Evolutionary conservation across 208 protist species (phyloP).

Genomic region (Trypanosoma cruzi): DNA sequence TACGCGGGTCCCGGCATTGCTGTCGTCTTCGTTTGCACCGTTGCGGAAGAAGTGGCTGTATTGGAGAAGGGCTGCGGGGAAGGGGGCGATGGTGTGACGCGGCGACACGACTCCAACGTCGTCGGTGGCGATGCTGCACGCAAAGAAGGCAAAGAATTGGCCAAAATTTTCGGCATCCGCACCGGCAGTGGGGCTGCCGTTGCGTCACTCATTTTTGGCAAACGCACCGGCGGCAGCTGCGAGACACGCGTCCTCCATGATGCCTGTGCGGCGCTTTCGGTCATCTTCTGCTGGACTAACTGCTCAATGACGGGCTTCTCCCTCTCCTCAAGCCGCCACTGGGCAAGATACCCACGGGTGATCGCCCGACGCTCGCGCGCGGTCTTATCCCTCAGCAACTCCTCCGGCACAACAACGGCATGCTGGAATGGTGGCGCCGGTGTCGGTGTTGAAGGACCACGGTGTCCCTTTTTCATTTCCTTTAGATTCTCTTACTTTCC

Average conservation of each 20-base stretch:
- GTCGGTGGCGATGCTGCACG: background rate
- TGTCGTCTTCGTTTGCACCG: background rate
- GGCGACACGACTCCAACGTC: background rate
- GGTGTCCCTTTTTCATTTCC: background rate
- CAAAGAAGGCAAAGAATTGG: slow-evolving; percentile 11
- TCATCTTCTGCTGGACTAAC: slow-evolving; percentile 41
- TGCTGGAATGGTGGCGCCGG: background rate
- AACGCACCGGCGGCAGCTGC: background rate
- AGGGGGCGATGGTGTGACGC: background rate
- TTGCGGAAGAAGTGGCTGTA: background rate
- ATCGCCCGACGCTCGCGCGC: slow-evolving; percentile 35
- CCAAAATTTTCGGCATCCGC: slow-evolving; percentile 10
- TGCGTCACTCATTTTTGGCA: background rate
- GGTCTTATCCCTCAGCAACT: slow-evolving; percentile 53
- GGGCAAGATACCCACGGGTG: slow-evolving; percentile 52
- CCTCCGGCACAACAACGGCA: slow-evolving; percentile 40
- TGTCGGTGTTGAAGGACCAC: background rate
- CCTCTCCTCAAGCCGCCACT: slow-evolving; percentile 74
- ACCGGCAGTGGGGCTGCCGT: slow-evolving; percentile 23
- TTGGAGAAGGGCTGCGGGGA: background rate
- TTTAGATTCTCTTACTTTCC: background rate
- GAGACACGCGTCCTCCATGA: background rate
- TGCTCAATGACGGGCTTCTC: slow-evolving; percentile 58
- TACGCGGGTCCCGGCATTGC: slow-evolving; percentile 5
- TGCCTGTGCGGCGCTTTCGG: background rate